phyloP scores from a whole-genome alignment of 768 basidiomycete genomes.

The Cyclocybe cylindracea region DNA sequence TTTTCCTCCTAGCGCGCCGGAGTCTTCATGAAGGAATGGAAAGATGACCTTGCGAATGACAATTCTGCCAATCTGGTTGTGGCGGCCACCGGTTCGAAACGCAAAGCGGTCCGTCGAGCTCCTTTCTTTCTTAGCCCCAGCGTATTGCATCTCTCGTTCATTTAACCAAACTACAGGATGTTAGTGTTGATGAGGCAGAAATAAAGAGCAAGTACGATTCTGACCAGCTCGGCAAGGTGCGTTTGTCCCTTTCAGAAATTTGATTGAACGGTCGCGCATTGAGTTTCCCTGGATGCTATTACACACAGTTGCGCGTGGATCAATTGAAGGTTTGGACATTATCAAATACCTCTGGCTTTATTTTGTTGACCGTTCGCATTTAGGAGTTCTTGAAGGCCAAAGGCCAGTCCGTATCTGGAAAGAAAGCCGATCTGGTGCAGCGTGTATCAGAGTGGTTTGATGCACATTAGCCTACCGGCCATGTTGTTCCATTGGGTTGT shows the following conservation, averaged over 20 bases:
- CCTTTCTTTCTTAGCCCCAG: slow-evolving; percentile 10
- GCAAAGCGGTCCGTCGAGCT: slow-evolving; percentile 60
- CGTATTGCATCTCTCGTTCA: background rate
- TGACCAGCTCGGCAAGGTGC: slow-evolving; percentile 68
- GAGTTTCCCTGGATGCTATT: slow-evolving; percentile 9
- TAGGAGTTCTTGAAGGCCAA: slow-evolving; percentile 79
- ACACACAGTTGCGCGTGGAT: slow-evolving; percentile 66
- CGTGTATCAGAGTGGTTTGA: slow-evolving; percentile 67
- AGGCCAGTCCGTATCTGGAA: slow-evolving; percentile 60
- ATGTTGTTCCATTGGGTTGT: too few relatives aligned
- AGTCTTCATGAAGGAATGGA: slow-evolving; percentile 68
- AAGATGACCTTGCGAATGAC: slow-evolving; percentile 59
- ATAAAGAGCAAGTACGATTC: slow-evolving; percentile 64
- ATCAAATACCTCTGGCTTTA: slow-evolving; percentile 4
- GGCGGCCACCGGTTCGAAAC: slow-evolving; percentile 56
- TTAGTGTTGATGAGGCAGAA: slow-evolving; percentile 70
- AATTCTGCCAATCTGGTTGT: slow-evolving; percentile 58
- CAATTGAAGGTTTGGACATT: slow-evolving; percentile 64
- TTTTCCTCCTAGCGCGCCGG: slow-evolving; percentile 24
- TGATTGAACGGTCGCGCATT: slow-evolving; percentile 7
- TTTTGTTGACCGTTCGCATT: slow-evolving; percentile 6
- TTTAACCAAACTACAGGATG: slow-evolving; percentile 43
- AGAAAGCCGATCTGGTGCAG: slow-evolving; percentile 71
- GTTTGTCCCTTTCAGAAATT: slow-evolving; percentile 12
- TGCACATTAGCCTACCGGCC: slow-evolving; percentile 23